These are phyloP conservation scores for Sphenostylis stenocarpa DNA, from an alignment of 306 rosid genomes.

Conservation along the genomic window DNA sequence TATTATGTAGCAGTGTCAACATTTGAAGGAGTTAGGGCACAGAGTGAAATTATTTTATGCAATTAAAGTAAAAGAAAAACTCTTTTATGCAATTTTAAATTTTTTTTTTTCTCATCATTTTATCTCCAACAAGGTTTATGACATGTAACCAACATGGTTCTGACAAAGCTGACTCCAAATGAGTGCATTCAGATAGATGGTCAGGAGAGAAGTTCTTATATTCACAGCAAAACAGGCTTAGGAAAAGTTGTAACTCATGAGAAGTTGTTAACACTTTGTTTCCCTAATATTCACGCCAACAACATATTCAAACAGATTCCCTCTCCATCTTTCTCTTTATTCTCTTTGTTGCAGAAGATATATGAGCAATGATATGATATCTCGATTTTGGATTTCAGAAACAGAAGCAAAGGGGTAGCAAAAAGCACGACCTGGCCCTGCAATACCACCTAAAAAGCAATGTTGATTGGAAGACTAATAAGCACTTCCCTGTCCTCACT, in stretches of 20 bases:
- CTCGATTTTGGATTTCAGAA: constrained; percentile 31
- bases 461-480: constrained; percentile 40
- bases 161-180: constrained; percentile 4
- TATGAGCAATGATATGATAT: neutral
- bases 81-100: too few species aligned
- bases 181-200: neutral
- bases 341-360: neutral
- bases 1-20: neutral
- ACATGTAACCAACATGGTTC: neutral
- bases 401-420: constrained; percentile 42
- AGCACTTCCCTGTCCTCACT: constrained; percentile 43
- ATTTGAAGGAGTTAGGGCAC: neutral
- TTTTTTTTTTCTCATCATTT: neutral
- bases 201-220: neutral
- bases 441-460: constrained; percentile 58
- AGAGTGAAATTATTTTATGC: too few species aligned
- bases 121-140: neutral
- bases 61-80: too few species aligned
- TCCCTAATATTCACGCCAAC: constrained; percentile 35
- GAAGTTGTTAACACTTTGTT: neutral
- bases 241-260: neutral
- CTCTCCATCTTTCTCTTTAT: constrained; percentile 2
- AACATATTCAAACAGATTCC: constrained; percentile 40
- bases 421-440: constrained; percentile 41
- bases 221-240: neutral